Evolutionary conservation across 805 yeast genomes (phyloP).

Genomic region (Hanseniaspora jakobsenii): DNA sequence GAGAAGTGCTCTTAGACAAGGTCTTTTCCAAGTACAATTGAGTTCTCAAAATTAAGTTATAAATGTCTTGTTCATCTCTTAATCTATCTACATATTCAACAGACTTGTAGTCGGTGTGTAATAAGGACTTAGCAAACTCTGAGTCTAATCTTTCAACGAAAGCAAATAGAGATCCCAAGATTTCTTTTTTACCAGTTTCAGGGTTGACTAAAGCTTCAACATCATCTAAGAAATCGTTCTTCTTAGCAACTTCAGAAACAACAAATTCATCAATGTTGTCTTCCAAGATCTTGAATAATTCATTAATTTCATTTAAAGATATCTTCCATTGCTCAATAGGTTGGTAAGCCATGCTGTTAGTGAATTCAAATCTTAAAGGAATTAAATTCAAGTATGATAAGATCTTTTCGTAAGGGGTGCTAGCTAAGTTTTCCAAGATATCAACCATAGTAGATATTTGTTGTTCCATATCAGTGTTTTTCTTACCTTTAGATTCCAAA

Average conservation of each 20-base stretch:
- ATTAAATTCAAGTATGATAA: conserved; percentile 67
- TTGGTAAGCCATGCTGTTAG: conserved; percentile 55
- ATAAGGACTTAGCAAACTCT: conserved; percentile 78
- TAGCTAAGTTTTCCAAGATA: conserved; percentile 37
- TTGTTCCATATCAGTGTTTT: conserved; percentile 72
- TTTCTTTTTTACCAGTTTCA: conserved; percentile 52
- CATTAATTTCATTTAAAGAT: conserved; percentile 49
- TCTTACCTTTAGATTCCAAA: conserved; percentile 88
- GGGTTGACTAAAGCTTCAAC: conserved; percentile 53
- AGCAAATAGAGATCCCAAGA: conserved; percentile 76
- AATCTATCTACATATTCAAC: conserved; percentile 84
- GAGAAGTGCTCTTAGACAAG: conserved; percentile 35
- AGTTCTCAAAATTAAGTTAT: conserved; percentile 64
- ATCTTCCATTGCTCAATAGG: conserved; percentile 71
- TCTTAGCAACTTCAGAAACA: conserved; percentile 61
- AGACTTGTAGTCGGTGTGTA: conserved; percentile 86
- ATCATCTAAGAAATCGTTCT: conserved; percentile 62
- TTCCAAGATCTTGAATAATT: conserved; percentile 59
- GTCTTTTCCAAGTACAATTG: conserved; percentile 73
- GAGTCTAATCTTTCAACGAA: conserved; percentile 89
- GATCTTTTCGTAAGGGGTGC: conserved; percentile 61
- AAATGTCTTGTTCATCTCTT: conserved; percentile 71
- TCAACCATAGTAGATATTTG: conserved; percentile 63
- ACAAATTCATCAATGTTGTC: conserved; percentile 43
- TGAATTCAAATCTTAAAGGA: conserved; percentile 77